Base-by-base conservation (phyloP, 2,329 filamentous ascomycete species). In the Pestalotiopsis sp. region DNA sequence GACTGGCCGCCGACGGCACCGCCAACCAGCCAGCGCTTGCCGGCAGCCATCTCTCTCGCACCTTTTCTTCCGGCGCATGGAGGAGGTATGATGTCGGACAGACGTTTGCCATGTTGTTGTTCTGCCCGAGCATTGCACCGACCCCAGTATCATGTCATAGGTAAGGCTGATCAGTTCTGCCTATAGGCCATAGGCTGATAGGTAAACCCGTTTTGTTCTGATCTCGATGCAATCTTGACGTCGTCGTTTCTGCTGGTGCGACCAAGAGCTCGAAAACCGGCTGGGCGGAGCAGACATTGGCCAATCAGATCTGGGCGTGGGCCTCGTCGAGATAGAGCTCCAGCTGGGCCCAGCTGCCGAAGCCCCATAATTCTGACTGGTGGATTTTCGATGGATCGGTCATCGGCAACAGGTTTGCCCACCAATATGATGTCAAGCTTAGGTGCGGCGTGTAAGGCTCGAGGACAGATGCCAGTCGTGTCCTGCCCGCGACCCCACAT, bases 401-500 rank as follows among this genome's bases (percentile, higher is more conserved):
- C 61, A 64, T 64, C 61, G 61, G 61, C 61, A 44, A 39, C 30
- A 35, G 26, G 26, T 24, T 44, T 24, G n/a, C 22, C 38, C 61
- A 64, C 61, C 61, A 64, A 64, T 64, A 64, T 64, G 61, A 64
- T 64, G 61, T 64, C 61, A 64, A 48, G 61, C 39, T 52, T 48
- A n/a, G 39, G 17, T 20, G 10, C 6, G 14, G 38, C 39, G n/a
- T 26, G 9, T 5, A 14, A 30, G 48, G n/a, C 61, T 52, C 61
- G 22, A 26, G 11, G n/a, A 39, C n/a, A n/a, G 35, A 61, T 64
- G 39, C 40, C 40, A 40, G 61, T 39, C 20, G 11, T n/a, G 44
- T 52, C 44, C 44, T 52, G 44, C 44, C 22, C 44, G 20, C 44
- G 20, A 52, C 44, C 44, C 44, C 44, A 52, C 44, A 13, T n/a